Evolutionary conservation across 768 basidiomycete genomes (phyloP).

Genomic region (Trametes elegans): DNA sequence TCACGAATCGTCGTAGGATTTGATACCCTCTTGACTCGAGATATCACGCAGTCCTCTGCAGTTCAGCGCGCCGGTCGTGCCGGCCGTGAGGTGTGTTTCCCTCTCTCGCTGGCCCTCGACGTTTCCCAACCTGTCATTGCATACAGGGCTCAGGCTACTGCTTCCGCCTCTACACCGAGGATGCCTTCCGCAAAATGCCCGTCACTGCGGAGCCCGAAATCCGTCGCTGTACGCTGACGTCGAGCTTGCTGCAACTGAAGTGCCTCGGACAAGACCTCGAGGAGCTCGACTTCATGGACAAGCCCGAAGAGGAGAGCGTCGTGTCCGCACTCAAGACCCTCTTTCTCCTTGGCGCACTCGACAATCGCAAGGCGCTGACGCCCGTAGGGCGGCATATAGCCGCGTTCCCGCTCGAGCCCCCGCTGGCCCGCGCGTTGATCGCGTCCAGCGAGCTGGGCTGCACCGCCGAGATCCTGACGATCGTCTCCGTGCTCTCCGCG

Average conservation of each 20-base stretch:
- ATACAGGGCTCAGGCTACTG: slow-evolving; percentile 78
- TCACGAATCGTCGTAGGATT: slow-evolving; percentile 54
- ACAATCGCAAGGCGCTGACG: slow-evolving; percentile 64
- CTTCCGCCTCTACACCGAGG: slow-evolving; percentile 90
- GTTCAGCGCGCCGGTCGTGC: slow-evolving; percentile 95
- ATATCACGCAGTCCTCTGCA: slow-evolving; percentile 88
- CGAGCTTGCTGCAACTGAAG: slow-evolving; percentile 82
- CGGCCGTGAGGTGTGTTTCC: slow-evolving; percentile 73
- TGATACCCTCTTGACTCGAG: slow-evolving; percentile 78
- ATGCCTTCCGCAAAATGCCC: slow-evolving; percentile 65
- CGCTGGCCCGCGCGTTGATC: slow-evolving; percentile 73
- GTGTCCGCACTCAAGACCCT: slow-evolving; percentile 65
- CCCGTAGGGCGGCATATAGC: slow-evolving; percentile 81
- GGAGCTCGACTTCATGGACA: slow-evolving; percentile 85
- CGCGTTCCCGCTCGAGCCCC: slow-evolving; percentile 88
- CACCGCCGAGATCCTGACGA: slow-evolving; percentile 75
- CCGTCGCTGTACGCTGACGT: slow-evolving; percentile 78
- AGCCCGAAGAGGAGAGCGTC: slow-evolving; percentile 69
- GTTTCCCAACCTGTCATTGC: not conserved
- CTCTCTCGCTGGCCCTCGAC: not conserved
- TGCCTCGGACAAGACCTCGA: slow-evolving; percentile 81
- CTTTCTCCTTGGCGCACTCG: slow-evolving; percentile 77
- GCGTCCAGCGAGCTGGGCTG: slow-evolving; percentile 74
- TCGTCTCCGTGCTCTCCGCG: slow-evolving; percentile 80
- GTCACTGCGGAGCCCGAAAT: slow-evolving; percentile 85